phyloP scores from a whole-genome alignment of 768 basidiomycete genomes.

The Hericium erinaceus region DNA sequence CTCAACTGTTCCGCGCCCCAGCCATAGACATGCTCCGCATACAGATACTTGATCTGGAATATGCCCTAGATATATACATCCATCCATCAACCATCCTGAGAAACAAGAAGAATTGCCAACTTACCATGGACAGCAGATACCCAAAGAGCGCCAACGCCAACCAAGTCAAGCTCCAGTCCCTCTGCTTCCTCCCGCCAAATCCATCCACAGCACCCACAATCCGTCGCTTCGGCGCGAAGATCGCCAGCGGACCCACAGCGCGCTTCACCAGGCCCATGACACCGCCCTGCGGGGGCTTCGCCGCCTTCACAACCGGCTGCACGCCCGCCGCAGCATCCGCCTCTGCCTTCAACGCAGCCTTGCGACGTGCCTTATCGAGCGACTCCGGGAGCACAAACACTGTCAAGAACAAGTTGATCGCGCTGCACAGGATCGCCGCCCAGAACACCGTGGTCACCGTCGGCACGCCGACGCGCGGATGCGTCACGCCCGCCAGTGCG shows the following conservation, averaged over 20 bases:
- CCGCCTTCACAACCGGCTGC: slow-evolving; percentile 9
- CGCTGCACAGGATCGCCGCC: slow-evolving; percentile 34
- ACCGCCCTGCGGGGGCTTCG: slow-evolving; percentile 9
- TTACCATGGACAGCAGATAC: slow-evolving; percentile 55
- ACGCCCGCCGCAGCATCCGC: slow-evolving; percentile 3
- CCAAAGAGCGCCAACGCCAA: slow-evolving; percentile 56
- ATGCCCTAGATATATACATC: slow-evolving; percentile 37
- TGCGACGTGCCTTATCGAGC: slow-evolving; percentile 21
- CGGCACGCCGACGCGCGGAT: slow-evolving; percentile 20
- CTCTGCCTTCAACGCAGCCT: slow-evolving; percentile 26
- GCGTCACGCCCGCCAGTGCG: slow-evolving; percentile 13
- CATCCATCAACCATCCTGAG: background rate
- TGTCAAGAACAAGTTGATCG: slow-evolving; percentile 48
- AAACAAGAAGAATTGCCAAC: slow-evolving; percentile 15
- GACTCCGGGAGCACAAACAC: slow-evolving; percentile 46
- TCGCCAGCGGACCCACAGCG: slow-evolving; percentile 54
- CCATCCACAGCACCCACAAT: slow-evolving; percentile 29
- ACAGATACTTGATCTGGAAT: slow-evolving; percentile 69
- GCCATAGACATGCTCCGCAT: slow-evolving; percentile 60
- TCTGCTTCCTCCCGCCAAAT: slow-evolving; percentile 23
- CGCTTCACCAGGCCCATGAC: slow-evolving; percentile 20
- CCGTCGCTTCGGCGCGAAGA: slow-evolving; percentile 54
- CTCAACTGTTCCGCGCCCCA: slow-evolving; percentile 66
- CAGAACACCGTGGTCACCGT: slow-evolving; percentile 46
- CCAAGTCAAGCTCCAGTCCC: slow-evolving; percentile 67